Percentiles rank a stretch among this genome's conserved stretches.
Conservation (phyloP, 2,329 filamentous ascomycete genomes). For the Arthrobotrys iridis region DNA sequence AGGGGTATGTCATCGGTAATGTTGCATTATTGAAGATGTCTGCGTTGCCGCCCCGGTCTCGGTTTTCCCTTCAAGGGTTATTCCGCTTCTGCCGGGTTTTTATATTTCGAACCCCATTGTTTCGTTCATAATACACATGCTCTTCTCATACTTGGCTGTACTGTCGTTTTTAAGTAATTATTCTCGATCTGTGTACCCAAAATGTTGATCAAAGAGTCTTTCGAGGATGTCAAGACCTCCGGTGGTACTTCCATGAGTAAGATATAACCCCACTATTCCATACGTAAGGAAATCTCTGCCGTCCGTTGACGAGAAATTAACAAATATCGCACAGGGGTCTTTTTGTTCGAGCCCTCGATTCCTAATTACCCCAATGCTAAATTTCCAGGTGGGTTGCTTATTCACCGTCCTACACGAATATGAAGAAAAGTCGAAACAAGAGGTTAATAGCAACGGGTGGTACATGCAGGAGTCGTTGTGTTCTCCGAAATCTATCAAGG, state of each 20-base stretch:
- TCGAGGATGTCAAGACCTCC: constrained; percentile 70
- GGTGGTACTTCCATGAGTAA: constrained; percentile 66
- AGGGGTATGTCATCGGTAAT: constrained; percentile 14
- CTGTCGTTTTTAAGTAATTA: background rate
- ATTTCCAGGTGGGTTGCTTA: constrained; percentile 59
- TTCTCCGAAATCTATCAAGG: constrained; percentile 98
- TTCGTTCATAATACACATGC: background rate
- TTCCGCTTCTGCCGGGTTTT: background rate
- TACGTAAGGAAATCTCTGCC: background rate
- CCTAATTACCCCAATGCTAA: constrained; percentile 87
- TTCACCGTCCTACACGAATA: background rate
- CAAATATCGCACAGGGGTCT: constrained; percentile 75
- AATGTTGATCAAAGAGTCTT: constrained; percentile 71
- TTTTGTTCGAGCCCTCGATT: constrained; percentile 85
- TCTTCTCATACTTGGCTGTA: background rate
- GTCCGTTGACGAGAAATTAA: constrained; percentile 2
- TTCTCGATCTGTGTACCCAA: constrained; percentile 54
- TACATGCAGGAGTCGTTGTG: constrained; percentile 70
- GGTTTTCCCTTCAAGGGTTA: background rate
- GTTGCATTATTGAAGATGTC: constrained; percentile 18
- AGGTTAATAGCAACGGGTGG: background rate
- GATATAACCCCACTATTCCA: constrained; percentile 65
- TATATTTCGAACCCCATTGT: background rate
- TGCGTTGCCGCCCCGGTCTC: constrained; percentile 13
- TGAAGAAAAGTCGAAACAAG: background rate